Evolutionary conservation across 495 filamentous ascomycete genomes (phyloP).

Genomic region (Lophium mytilinum): DNA sequence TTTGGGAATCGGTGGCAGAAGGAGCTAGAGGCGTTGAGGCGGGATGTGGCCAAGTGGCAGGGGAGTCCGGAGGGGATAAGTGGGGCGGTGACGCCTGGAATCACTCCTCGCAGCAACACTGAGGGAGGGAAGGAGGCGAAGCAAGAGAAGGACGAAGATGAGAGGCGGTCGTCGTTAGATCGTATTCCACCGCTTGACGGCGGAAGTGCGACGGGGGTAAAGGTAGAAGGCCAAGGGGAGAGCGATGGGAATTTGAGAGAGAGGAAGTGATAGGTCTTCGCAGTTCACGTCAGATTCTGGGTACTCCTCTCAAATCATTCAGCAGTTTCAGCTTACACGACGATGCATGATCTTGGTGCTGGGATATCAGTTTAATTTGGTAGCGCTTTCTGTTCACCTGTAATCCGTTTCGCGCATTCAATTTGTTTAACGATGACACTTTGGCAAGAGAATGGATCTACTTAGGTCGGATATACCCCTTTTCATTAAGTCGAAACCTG

Average conservation of each 20-base stretch:
- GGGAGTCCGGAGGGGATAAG: constrained; percentile 15
- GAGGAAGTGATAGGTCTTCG: constrained; percentile 1
- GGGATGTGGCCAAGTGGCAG: constrained; percentile 88
- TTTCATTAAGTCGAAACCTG: no score
- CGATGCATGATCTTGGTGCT: no score
- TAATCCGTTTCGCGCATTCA: no score
- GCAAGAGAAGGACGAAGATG: background rate
- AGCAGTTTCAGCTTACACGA: no score
- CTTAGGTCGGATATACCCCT: no score
- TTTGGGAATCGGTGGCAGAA: constrained; percentile 96
- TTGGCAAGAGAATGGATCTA: no score
- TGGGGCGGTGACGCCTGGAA: background rate
- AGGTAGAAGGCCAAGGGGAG: background rate
- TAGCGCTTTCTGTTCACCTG: no score
- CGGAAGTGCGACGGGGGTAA: background rate
- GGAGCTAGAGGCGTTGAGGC: constrained; percentile 83
- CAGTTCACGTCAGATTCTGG: no score
- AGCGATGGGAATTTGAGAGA: background rate
- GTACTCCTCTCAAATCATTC: no score
- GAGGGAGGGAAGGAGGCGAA: background rate
- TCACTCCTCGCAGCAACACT: background rate
- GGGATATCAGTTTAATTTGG: no score
- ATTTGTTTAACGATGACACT: no score
- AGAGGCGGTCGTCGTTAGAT: background rate
- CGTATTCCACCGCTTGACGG: background rate